A percentile compares a stretch with the other conserved stretches of the same genome.
phyloP scores from a whole-genome alignment of 495 filamentous ascomycete species.

The Aspergillus steynii region DNA sequence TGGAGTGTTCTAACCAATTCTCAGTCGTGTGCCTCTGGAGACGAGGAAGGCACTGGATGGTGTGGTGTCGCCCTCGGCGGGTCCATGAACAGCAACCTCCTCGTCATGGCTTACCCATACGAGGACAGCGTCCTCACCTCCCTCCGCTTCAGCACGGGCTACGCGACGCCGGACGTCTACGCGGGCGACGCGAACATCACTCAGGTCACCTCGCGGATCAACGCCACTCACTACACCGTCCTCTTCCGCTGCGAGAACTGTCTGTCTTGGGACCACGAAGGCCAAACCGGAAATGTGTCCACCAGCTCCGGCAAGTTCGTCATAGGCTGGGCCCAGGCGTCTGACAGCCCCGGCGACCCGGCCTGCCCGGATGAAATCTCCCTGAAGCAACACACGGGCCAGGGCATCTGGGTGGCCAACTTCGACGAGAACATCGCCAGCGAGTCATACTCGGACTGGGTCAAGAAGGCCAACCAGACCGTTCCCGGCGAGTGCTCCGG shows the following conservation, averaged over 20 bases:
- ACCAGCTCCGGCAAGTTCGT: conserved; percentile 11
- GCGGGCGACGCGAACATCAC: conserved; percentile 17
- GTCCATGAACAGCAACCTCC: conserved; percentile 15
- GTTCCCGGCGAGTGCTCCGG: conserved; percentile 14
- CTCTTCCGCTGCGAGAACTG: conserved; percentile 22
- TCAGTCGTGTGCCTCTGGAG: conserved; percentile 11
- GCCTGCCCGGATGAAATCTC: conserved; percentile 16
- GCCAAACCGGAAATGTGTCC: conserved; percentile 10
- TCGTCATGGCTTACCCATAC: conserved; percentile 17
- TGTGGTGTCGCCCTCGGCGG: conserved; percentile 17
- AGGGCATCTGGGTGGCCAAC: conserved; percentile 15
- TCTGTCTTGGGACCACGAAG: conserved; percentile 18
- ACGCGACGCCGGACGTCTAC: conserved; percentile 18
- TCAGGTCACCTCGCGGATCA: conserved; percentile 14
- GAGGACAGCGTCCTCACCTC: conserved; percentile 16
- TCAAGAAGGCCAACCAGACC: conserved; percentile 11
- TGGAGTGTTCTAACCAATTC: not conserved
- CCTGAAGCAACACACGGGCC: conserved; percentile 16
- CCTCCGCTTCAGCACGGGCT: conserved; percentile 17
- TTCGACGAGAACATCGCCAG: conserved; percentile 12
- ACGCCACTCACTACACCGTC: conserved; percentile 11
- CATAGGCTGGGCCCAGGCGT: conserved; percentile 17
- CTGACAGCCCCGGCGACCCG: not conserved
- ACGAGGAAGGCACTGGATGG: conserved; percentile 17
- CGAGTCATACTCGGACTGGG: conserved; percentile 13